Percentiles rank a stretch among this genome's conserved stretches.
phyloP scores from a whole-genome alignment of 2,329 filamentous ascomycete genomes.

The Fusarium sp. region DNA sequence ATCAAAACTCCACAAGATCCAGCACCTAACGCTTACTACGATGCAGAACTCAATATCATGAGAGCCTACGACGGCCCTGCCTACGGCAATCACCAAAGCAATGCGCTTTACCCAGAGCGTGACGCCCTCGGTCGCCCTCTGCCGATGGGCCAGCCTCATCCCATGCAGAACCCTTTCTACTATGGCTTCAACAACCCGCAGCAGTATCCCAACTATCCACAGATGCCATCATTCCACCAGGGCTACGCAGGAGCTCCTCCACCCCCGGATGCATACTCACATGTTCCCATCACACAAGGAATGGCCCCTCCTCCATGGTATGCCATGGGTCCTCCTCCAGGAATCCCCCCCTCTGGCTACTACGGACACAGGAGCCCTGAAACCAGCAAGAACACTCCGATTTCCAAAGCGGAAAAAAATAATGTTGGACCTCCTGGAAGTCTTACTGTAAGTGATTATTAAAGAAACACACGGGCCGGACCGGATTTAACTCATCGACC shows the following conservation, averaged over 20 bases:
- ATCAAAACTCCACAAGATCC: slow-evolving; percentile 62
- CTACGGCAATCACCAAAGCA: slow-evolving; percentile 60
- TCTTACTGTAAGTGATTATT: slow-evolving; percentile 24
- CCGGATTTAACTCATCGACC: slow-evolving; percentile 10
- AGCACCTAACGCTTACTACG: slow-evolving; percentile 66
- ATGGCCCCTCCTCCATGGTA: slow-evolving; percentile 38
- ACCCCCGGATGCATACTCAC: slow-evolving; percentile 29
- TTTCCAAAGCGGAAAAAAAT: slow-evolving; percentile 39
- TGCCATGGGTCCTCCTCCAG: slow-evolving; percentile 31
- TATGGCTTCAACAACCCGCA: slow-evolving; percentile 47
- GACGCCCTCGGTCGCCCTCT: slow-evolving; percentile 44
- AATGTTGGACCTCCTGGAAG: slow-evolving; percentile 43
- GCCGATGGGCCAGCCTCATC: slow-evolving; percentile 55
- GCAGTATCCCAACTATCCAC: slow-evolving; percentile 34
- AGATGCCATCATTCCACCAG: slow-evolving; percentile 17
- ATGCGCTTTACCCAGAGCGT: slow-evolving; percentile 55
- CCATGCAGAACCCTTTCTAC: slow-evolving; percentile 53
- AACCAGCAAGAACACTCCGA: slow-evolving; percentile 7
- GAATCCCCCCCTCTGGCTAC: slow-evolving; percentile 2
- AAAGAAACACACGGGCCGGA: neutral
- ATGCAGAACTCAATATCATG: slow-evolving; percentile 59
- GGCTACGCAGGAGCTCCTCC: slow-evolving; percentile 9
- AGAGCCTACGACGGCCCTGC: slow-evolving; percentile 65
- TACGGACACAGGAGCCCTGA: slow-evolving; percentile 6
- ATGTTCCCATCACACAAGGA: slow-evolving; percentile 45